Evolutionary conservation across 2,329 filamentous ascomycete species (phyloP).

Genomic region (Cladophialophora psammophila): DNA sequence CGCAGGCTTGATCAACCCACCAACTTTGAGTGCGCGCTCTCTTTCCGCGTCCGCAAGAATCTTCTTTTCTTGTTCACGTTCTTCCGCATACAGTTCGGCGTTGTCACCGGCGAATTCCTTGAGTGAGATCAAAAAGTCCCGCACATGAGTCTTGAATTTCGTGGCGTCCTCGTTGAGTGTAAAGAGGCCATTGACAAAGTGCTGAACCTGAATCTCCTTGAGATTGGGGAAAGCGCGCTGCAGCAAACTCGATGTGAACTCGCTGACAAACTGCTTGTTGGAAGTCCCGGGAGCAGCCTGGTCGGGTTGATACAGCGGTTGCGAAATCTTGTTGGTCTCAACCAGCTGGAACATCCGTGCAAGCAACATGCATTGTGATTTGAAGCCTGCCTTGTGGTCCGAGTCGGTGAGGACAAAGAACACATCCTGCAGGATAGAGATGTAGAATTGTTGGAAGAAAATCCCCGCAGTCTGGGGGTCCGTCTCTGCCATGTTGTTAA

Average conservation of each 20-base stretch:
- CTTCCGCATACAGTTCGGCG: slow-evolving; percentile 88
- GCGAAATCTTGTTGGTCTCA: slow-evolving; percentile 86
- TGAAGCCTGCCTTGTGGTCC: slow-evolving; percentile 99
- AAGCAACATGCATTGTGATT: slow-evolving; percentile 92
- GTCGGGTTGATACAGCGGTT: slow-evolving; percentile 85
- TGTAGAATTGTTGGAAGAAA: slow-evolving; percentile 98
- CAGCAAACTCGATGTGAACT: slow-evolving; percentile 84
- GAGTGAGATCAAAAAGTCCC: slow-evolving; percentile 95
- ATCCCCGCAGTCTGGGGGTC: slow-evolving; percentile 85
- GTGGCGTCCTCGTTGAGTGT: slow-evolving; percentile 85
- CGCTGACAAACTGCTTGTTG: slow-evolving; percentile 88
- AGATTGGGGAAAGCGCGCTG: slow-evolving; percentile 93
- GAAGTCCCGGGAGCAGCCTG: slow-evolving; percentile 82
- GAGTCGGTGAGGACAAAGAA: slow-evolving; percentile 98
- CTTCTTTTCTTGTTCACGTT: slow-evolving; percentile 89
- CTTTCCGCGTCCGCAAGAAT: slow-evolving; percentile 88
- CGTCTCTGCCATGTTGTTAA: slow-evolving; percentile 95
- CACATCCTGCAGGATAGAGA: slow-evolving; percentile 93
- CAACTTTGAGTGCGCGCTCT: slow-evolving; percentile 91
- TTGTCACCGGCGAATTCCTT: slow-evolving; percentile 98
- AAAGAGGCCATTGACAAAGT: slow-evolving; percentile 90
- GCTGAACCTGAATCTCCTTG: slow-evolving; percentile 84
- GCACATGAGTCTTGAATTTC: slow-evolving; percentile 93
- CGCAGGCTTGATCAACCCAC: slow-evolving; percentile 94
- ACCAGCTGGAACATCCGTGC: slow-evolving; percentile 97